These are phyloP conservation scores for Scorias spongiosa DNA, from an alignment of 2,329 filamentous ascomycete genomes.

Conservation along the genomic window DNA sequence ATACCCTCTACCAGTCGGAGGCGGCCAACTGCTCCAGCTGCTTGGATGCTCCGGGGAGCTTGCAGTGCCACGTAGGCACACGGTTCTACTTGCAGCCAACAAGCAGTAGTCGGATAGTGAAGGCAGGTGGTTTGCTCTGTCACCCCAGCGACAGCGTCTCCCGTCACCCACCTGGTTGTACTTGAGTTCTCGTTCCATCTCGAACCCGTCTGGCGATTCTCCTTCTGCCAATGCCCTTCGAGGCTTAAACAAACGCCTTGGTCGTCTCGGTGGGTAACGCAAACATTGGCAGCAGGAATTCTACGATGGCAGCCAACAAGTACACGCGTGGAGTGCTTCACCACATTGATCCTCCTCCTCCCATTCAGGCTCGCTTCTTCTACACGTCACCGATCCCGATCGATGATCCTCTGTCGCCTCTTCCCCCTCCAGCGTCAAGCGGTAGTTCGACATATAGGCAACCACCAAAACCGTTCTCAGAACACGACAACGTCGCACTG, in stretches of 20 bases:
- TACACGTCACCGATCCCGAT: slow-evolving; percentile 22
- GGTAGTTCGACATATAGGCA: slow-evolving; percentile 10
- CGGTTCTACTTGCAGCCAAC: background rate
- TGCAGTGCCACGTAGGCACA: background rate
- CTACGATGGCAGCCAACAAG: slow-evolving; percentile 18
- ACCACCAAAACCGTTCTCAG: slow-evolving; percentile 24
- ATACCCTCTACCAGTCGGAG: background rate
- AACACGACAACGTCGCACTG: slow-evolving; percentile 21
- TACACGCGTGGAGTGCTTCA: slow-evolving; percentile 32
- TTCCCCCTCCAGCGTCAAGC: slow-evolving; percentile 18
- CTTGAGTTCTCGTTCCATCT: no score
- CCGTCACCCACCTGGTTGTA: no score
- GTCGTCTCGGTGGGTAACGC: no score
- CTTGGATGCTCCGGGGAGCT: background rate
- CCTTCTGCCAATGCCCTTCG: no score
- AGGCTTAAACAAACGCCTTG: no score
- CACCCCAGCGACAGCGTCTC: no score
- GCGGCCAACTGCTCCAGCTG: background rate
- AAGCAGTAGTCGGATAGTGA: background rate
- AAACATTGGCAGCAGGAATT: no score
- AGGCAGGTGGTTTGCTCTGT: no score
- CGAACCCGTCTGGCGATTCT: no score
- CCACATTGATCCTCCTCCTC: slow-evolving; percentile 19
- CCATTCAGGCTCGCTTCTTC: slow-evolving; percentile 22
- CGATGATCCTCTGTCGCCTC: slow-evolving; percentile 24